Evolutionary conservation across 169 alveolate species (phyloP), one percentile per base, ranked within the genome.

Genomic region (Plasmodium knowlesi): DNA sequence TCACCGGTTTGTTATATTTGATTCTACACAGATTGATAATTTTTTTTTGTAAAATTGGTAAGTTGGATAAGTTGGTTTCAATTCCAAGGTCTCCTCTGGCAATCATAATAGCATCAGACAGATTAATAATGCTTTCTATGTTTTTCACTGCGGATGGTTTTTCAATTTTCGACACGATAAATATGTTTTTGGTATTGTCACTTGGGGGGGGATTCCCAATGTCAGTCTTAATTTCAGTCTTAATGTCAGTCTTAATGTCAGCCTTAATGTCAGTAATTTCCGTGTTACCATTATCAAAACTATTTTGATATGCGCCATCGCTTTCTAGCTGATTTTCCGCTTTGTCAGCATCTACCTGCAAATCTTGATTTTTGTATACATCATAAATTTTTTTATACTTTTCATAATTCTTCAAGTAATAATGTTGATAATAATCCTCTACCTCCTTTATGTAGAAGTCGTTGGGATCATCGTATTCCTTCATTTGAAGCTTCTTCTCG

Each of bases 81-180:
- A 98, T 97, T 54, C 99, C 99, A 76, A 99, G 82, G 94, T 98
- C 99, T 6, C 99, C 99, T 84, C 99, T 97, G 57, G 99, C 99
- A 14, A 99, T 98, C 99, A 99, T 98, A 70, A 99, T 96, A 8
- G 99, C 99, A 92, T 99, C 99, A 5, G 99, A 91, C 19, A 94
- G 98, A 67, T 97, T 93, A 22, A 98, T 94, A 73, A 98, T 98
- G 43, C 97, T 98, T 79, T 98, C 99, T 84, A 98, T 96, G 82
- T 98, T 98, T 74, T 97, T 96, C 30, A 98, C 96, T 54, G 99
- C 99, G 43, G 98, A 98, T 46, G 98, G 97, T 92, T 98, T 99
- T 95, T 99, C 99, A 72, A 99, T 98, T 91, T 99, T 99, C 0
- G 99, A 96, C n/a, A 99, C 98, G 43, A 98, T 92, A 37, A 88